Evolutionary conservation across 192 early-diverging fungal species (phyloP).

Genomic region (Helicostylum pulchrum): DNA sequence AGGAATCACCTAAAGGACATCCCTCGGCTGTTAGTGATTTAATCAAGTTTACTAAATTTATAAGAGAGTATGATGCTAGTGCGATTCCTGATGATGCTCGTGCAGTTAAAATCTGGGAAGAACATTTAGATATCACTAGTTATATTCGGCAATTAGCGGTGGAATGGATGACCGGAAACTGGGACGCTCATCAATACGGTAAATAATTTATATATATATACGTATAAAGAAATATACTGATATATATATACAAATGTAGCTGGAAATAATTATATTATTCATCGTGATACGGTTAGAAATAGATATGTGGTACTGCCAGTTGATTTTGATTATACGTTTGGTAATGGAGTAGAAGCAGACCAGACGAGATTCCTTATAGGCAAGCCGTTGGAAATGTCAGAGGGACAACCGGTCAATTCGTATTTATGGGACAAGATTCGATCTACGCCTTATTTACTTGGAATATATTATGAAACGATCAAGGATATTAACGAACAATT

Average conservation of each 20-base stretch:
- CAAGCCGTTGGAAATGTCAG: slow-evolving; percentile 30
- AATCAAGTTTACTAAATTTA: slow-evolving; percentile 34
- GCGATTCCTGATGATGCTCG: slow-evolving; percentile 1
- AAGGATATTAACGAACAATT: slow-evolving; percentile 34
- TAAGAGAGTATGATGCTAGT: slow-evolving; percentile 28
- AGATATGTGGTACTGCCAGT: slow-evolving; percentile 40
- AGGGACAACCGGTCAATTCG: slow-evolving; percentile 30
- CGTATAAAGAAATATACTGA: neutral
- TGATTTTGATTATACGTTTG: slow-evolving; percentile 47
- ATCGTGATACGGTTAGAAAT: slow-evolving; percentile 16
- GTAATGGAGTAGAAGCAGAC: slow-evolving; percentile 36
- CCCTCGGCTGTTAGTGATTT: slow-evolving; percentile 26
- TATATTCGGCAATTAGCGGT: slow-evolving; percentile 35
- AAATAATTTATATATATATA: slow-evolving; percentile 2
- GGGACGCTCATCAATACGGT: slow-evolving; percentile 35
- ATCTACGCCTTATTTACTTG: slow-evolving; percentile 22
- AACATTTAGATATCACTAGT: slow-evolving; percentile 26
- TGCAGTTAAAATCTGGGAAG: slow-evolving; percentile 23
- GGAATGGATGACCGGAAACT: slow-evolving; percentile 39
- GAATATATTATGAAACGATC: slow-evolving; percentile 28
- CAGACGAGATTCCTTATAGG: slow-evolving; percentile 14
- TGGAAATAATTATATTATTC: slow-evolving; percentile 37
- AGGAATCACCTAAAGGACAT: slow-evolving; percentile 18
- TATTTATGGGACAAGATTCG: slow-evolving; percentile 38
- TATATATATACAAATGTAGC: slow-evolving; percentile 14